Evolutionary conservation across 768 basidiomycete genomes (phyloP), one percentile per base, ranked within the genome.

Genomic region (Trametes sanguinea): DNA sequence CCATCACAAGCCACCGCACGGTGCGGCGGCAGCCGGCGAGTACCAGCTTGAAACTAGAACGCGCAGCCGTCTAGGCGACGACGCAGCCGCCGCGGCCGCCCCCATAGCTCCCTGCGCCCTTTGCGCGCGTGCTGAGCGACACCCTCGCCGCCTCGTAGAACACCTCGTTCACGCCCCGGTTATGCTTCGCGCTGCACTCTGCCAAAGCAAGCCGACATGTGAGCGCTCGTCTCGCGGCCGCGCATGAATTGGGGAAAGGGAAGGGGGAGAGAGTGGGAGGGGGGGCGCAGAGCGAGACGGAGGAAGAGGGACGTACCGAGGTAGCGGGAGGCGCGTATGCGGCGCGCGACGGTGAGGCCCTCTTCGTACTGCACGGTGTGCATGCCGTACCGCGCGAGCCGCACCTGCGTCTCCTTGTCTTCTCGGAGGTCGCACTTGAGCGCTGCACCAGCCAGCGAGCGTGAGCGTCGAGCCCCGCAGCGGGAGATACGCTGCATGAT

Each of bases 151-250:
- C 91, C 72, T 98, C 96, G 66, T 91, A 84, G 70, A 98, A 95
- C 8, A 95, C 94, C 72, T 98, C 95, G 32, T 85, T 81, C 10
- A 98, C 95, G 4, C 96, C 96, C 51, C 96, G 85, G 67, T 97
- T 95, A 70, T 96, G 94, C 75, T 98, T 98, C 7, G 96, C 95
- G 65, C 94, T 96, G 72, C 96, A 98, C 80, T 98, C 95, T 97
- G 69, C 3, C 40, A 14, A 37, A 60, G 35, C 30, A 11, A 6
- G 11, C 11, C 35, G 35, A 37, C 6, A 6, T 11, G 35, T 37
- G 6, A 37, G 35, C 35, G 35, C 6, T 1, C 35, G 35, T 37
- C 35, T 6, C 6, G 35, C 6, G 35, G 11, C 6, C 35, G 35
- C 35, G 35, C 35, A 37, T 2, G 35, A 2, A 37, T 11, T 6